Conservation (phyloP, 2,329 filamentous ascomycete species). For the Ophiocordyceps camponoti-leonardi region DNA sequence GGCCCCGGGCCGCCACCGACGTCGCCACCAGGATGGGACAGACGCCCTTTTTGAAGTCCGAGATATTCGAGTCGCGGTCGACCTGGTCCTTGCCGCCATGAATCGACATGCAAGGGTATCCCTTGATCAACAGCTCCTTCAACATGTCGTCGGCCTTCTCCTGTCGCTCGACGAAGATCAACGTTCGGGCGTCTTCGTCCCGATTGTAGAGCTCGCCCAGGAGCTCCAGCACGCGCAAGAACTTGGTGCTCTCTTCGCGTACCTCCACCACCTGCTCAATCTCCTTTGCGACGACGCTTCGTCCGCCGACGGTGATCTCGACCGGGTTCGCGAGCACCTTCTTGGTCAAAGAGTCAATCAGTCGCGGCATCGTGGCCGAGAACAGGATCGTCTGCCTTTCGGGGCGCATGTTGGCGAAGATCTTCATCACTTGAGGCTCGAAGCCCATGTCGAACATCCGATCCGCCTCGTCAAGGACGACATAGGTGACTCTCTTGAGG, state of each 20-base stretch:
- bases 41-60: conserved; percentile 83
- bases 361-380: conserved; percentile 87
- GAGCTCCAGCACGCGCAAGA: conserved; percentile 66
- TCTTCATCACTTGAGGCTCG: conserved; percentile 94
- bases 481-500: conserved; percentile 73
- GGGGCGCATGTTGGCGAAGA: conserved; percentile 78
- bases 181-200: conserved; percentile 75
- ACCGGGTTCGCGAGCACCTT: conserved; percentile 75
- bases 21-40: conserved; percentile 86
- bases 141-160: conserved; percentile 72
- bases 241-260: conserved; percentile 66
- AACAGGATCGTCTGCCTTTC: conserved; percentile 91
- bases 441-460: conserved; percentile 99
- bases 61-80: conserved; percentile 80
- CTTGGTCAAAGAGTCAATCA: conserved; percentile 78
- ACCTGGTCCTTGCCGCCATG: conserved; percentile 89
- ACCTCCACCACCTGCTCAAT: conserved; percentile 91
- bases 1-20: conserved; percentile 81
- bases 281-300: conserved; percentile 72
- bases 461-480: conserved; percentile 93
- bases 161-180: conserved; percentile 87
- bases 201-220: conserved; percentile 72
- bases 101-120: conserved; percentile 83
- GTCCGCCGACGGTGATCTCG: conserved; percentile 83
- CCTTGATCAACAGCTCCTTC: conserved; percentile 64